Evolutionary conservation across 768 basidiomycete species (phyloP), one percentile per base, ranked within the genome.

Genomic region (Tylopilus cervinicoccineus): DNA sequence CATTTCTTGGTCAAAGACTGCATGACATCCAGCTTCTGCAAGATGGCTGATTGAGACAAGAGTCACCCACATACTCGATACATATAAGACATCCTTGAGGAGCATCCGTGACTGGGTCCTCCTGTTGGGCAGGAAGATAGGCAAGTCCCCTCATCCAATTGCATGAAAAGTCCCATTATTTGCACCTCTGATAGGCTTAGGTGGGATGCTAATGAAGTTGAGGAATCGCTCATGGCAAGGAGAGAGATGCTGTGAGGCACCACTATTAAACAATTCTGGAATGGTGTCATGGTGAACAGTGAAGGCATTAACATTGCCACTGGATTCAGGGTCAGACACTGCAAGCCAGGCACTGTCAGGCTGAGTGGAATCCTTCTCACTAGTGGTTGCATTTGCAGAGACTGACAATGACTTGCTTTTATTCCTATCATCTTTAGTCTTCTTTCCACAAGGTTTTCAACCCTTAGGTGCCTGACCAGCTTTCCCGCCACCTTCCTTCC

Each of bases 401-500:
- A n/a, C n/a, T n/a, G n/a, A n/a, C n/a, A n/a, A n/a, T n/a, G n/a
- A n/a, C n/a, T n/a, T n/a, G n/a, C n/a, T n/a, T 11, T 28, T 28
- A 9, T 28, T 28, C 10, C 23, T 9, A 4, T 23, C 12, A 4
- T 7, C 20, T 9, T 20, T 20, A 20, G 6, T 9, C 5, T 51
- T 51, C 38, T 51, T 51, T 31, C 50, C 42, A 0, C 9, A 1
- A 6, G 29, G 4, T 24, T 38, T 54, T 38, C 46, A 54, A 0
- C 14, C 37, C 10, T 51, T 48, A 16, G 41, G 44, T 9, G 40
- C 47, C 6, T 56, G 43, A 0, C 51, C 38, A 2, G 39, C 39
- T 12, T 51, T 52, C 0, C 22, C 39, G 7, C 50, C 23, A 2
- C 50, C 55, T 20, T 57, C 51, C 29, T 56, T 43, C 55, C 50